A percentile compares a stretch with the other conserved stretches of the same genome.
These are phyloP conservation scores for Boletus smithii DNA, from an alignment of 1,284 basidiomycete species.

Conservation along the genomic window DNA sequence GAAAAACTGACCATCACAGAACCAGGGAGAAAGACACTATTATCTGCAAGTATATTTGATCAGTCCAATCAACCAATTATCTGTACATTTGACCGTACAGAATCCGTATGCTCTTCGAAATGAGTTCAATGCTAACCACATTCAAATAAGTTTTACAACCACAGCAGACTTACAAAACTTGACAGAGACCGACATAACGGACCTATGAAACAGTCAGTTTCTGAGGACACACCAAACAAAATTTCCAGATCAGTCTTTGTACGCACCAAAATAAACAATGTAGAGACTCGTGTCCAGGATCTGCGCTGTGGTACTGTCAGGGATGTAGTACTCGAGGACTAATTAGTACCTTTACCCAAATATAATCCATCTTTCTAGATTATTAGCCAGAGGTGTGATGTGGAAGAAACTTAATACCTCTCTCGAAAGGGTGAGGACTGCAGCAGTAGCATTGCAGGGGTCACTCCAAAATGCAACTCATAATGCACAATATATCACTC, in stretches of 20 bases:
- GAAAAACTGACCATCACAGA: background rate
- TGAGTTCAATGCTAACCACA: no score
- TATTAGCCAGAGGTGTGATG: no score
- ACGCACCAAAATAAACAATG: background rate
- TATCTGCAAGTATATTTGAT: background rate
- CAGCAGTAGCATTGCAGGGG: background rate
- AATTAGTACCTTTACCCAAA: background rate
- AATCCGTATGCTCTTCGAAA: no score
- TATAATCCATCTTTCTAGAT: background rate
- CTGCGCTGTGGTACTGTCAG: background rate
- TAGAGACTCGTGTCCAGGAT: background rate
- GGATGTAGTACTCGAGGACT: no score
- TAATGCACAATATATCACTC: background rate
- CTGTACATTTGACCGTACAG: no score
- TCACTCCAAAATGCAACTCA: background rate
- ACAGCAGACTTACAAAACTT: background rate
- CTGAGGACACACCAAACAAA: no score
- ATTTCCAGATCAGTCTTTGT: no score
- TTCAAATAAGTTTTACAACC: background rate
- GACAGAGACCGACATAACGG: background rate
- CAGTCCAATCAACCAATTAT: background rate
- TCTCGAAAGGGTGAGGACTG: background rate
- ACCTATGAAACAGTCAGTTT: background rate
- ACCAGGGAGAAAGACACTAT: background rate
- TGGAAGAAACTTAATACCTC: background rate